Conservation (phyloP, 768 basidiomycete species). For the Fomitopsis pulvina region DNA sequence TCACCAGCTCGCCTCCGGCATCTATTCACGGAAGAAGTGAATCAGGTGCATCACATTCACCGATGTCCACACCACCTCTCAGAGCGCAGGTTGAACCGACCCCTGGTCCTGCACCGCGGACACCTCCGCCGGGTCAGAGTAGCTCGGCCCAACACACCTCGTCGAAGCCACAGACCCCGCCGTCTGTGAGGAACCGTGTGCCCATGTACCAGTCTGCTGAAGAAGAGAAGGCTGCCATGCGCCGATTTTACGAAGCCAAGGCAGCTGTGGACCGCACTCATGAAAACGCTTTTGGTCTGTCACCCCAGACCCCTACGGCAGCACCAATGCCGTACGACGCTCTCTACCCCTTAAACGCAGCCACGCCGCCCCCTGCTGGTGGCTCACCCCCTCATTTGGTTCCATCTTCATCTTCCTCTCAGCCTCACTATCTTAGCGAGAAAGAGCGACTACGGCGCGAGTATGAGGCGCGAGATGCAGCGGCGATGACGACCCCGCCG, state of each 20-base stretch:
- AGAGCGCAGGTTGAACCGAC: background rate
- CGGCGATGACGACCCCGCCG: constrained; percentile 25
- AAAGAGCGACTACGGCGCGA: constrained; percentile 63
- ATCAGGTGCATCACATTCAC: constrained; percentile 15
- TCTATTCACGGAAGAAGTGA: constrained; percentile 17
- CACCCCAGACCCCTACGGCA: constrained; percentile 13
- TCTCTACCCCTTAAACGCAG: constrained; percentile 40
- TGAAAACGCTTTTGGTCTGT: constrained; percentile 13
- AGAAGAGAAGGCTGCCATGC: constrained; percentile 68
- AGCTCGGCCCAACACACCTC: constrained; percentile 7
- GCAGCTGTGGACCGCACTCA: constrained; percentile 62
- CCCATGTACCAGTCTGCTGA: constrained; percentile 58
- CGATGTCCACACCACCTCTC: constrained; percentile 28
- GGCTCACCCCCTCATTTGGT: constrained; percentile 54
- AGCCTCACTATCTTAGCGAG: constrained; percentile 42
- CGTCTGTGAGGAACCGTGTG: constrained; percentile 18
- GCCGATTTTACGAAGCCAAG: constrained; percentile 64
- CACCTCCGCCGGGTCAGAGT: constrained; percentile 2
- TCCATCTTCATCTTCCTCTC: constrained; percentile 28
- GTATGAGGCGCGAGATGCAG: constrained; percentile 64
- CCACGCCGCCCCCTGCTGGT: constrained; percentile 22
- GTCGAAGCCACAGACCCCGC: constrained; percentile 5
- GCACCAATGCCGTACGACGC: constrained; percentile 58
- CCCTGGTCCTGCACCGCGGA: constrained; percentile 17
- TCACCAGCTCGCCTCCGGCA: constrained; percentile 14